Percentiles rank a stretch among this genome's conserved stretches.
Conservation (phyloP, 148 eudicot species). For the Pouteria glomerata region DNA sequence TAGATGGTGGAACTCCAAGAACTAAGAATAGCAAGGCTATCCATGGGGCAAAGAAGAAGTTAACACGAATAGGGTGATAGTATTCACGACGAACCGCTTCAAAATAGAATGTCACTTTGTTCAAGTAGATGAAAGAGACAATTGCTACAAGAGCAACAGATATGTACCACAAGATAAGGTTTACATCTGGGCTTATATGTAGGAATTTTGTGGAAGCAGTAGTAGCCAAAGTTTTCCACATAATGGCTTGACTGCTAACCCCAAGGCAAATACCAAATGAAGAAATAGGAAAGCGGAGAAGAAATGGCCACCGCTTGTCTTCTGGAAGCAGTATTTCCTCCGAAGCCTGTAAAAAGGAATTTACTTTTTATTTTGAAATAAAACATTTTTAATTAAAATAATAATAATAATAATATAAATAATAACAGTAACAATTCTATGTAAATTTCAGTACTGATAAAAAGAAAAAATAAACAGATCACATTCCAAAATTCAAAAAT, state of each 20-base stretch:
- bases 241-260: constrained; percentile 79
- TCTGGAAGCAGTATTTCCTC: constrained; percentile 80
- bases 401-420: not conserved
- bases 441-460: no score
- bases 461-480: not conserved
- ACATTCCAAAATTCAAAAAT: not conserved
- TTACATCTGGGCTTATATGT: constrained; percentile 49
- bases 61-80: constrained; percentile 79
- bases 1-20: constrained; percentile 57
- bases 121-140: constrained; percentile 42
- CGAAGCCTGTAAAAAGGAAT: constrained; percentile 44
- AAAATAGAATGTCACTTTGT: constrained; percentile 68
- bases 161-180: constrained; percentile 61
- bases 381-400: not conserved
- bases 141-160: constrained; percentile 37
- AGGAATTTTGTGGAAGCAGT: constrained; percentile 60
- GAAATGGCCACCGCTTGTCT: constrained; percentile 93
- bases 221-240: constrained; percentile 74
- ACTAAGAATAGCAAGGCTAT: constrained; percentile 60
- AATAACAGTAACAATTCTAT: no score
- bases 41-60: constrained; percentile 96
- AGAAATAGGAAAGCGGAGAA: constrained; percentile 67
- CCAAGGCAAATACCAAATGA: constrained; percentile 94
- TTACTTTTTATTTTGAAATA: not conserved
- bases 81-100: constrained; percentile 94